A percentile compares a stretch with the other conserved stretches of the same genome.
Evolutionary conservation across 2,329 filamentous ascomycete genomes (phyloP).

Genomic region (Fusarium burgessii): DNA sequence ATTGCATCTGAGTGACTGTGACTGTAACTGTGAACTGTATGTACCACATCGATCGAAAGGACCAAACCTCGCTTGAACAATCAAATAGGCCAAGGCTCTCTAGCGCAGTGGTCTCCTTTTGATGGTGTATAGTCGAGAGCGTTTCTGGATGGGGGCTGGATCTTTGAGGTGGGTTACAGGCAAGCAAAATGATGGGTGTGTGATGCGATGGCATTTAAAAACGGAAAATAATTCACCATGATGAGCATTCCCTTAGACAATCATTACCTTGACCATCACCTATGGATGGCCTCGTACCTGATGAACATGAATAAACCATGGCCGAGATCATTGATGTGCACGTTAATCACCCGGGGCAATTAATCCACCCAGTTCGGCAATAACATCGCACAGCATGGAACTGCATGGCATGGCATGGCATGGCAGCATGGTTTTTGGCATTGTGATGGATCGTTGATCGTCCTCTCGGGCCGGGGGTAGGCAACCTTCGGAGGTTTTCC

Average conservation of each 20-base stretch:
- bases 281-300: slow-evolving; percentile 28
- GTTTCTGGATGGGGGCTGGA: slow-evolving; percentile 18
- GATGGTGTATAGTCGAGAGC: slow-evolving; percentile 22
- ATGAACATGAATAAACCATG: slow-evolving; percentile 19
- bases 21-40: not conserved
- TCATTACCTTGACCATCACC: slow-evolving; percentile 16
- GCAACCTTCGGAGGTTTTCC: slow-evolving; percentile 40
- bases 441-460: slow-evolving; percentile 33
- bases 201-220: slow-evolving; percentile 32
- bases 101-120: slow-evolving; percentile 15
- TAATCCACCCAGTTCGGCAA: slow-evolving; percentile 18
- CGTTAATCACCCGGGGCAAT: slow-evolving; percentile 26
- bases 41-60: slow-evolving; percentile 3
- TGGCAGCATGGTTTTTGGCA: slow-evolving; percentile 4
- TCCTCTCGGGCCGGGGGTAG: slow-evolving; percentile 22
- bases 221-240: not conserved
- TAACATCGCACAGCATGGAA: slow-evolving; percentile 10
- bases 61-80: slow-evolving; percentile 18
- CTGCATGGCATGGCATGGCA: slow-evolving; percentile 9
- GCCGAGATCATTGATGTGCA: slow-evolving; percentile 11
- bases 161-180: slow-evolving; percentile 12
- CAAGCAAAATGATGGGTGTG: slow-evolving; percentile 38
- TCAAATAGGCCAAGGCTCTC: slow-evolving; percentile 24
- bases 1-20: not conserved
- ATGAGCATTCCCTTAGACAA: slow-evolving; percentile 9